Percentiles rank a stretch among this genome's conserved stretches.
phyloP scores from a whole-genome alignment of 306 rosid genomes.

The Abrus precatorius region DNA sequence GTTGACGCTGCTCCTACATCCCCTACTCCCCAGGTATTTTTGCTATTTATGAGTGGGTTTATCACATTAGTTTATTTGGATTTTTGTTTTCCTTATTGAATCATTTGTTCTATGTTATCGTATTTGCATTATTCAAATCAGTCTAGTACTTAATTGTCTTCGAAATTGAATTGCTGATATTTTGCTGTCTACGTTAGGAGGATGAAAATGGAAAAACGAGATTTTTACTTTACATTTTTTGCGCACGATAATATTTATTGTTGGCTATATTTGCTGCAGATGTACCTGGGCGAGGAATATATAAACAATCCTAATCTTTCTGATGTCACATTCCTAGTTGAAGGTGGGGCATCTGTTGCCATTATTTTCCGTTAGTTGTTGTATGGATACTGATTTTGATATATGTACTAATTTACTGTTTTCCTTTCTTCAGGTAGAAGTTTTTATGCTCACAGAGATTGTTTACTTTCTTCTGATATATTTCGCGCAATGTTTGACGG shows the following conservation, averaged over 20 bases:
- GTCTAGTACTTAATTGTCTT: neutral
- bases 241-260: neutral
- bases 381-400: neutral
- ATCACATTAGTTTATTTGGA: neutral
- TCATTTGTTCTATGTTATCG: neutral
- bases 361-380: neutral
- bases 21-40: constrained; percentile 81
- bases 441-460: constrained; percentile 83
- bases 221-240: neutral
- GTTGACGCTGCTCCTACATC: constrained; percentile 83
- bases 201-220: constrained; percentile 8
- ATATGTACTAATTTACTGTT: constrained; percentile 23
- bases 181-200: neutral
- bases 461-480: constrained; percentile 83
- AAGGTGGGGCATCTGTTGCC: constrained; percentile 62
- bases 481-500: constrained; percentile 98
- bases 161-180: constrained; percentile 19
- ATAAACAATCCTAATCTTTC: constrained; percentile 81
- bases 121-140: neutral
- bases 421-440: constrained; percentile 66
- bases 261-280: constrained; percentile 61
- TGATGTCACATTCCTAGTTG: constrained; percentile 88
- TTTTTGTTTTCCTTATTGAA: neutral
- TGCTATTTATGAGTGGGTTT: constrained; percentile 9
- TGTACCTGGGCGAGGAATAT: constrained; percentile 76